These are phyloP conservation scores for Talaromyces sp. DNA, from an alignment of 2,329 filamentous ascomycete genomes.

Conservation along the genomic window DNA sequence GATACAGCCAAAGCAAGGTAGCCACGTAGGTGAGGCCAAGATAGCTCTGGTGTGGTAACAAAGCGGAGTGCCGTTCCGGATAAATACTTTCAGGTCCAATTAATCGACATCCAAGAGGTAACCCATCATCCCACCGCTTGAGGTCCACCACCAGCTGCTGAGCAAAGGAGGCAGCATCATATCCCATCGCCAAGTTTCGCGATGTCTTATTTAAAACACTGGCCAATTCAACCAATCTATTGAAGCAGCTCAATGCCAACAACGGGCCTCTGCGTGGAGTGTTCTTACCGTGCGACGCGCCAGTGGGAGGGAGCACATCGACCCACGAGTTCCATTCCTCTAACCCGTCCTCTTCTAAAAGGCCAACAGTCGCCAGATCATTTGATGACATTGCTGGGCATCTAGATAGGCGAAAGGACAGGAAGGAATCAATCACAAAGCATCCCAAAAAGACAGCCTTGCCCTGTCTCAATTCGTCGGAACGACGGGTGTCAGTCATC, in stretches of 20 bases:
- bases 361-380: constrained; percentile 52
- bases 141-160: constrained; percentile 41
- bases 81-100: constrained; percentile 41
- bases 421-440: constrained; percentile 56
- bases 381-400: constrained; percentile 50
- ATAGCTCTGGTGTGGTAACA: constrained; percentile 46
- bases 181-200: constrained; percentile 32
- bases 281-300: constrained; percentile 30
- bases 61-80: constrained; percentile 38
- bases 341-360: constrained; percentile 65
- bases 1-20: constrained; percentile 40
- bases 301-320: constrained; percentile 45
- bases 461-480: constrained; percentile 37
- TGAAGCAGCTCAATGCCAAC: constrained; percentile 57
- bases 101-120: constrained; percentile 41
- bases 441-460: constrained; percentile 55
- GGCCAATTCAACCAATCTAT: constrained; percentile 50
- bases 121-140: constrained; percentile 39
- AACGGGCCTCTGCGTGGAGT: constrained; percentile 42
- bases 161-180: constrained; percentile 32
- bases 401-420: constrained; percentile 52
- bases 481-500: constrained; percentile 28
- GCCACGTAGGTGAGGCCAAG: constrained; percentile 41
- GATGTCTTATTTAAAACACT: constrained; percentile 40
- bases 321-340: constrained; percentile 77